Evolutionary conservation across 495 filamentous ascomycete species (phyloP), one percentile per base, ranked within the genome.

Genomic region (Lophium mytilinum): DNA sequence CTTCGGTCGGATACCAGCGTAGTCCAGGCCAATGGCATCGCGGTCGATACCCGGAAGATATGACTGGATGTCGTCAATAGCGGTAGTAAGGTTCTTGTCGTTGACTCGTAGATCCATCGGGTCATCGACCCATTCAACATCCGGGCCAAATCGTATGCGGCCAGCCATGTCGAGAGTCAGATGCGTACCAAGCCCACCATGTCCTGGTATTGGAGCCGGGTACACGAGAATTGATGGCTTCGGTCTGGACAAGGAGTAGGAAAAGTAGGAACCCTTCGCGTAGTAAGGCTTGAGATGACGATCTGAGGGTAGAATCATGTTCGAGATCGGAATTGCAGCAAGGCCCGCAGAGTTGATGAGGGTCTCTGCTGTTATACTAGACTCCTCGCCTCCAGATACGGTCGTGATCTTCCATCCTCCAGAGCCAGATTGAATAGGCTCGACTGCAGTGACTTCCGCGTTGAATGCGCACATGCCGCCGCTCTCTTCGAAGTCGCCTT

Each of bases 221-320:
- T 98, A 98, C 18, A 98, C 72, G 3, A 97, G 80, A 0, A 86
- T 92, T 8, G 68, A 73, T 1, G 94, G 85, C 12, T 73, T 76
- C 5, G 89, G 91, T 0, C 60, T 63, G 3, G 84, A 79, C 0
- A 81, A 72, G 2, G 77, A 69, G 73, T 96, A 96, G 35, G 87
- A 89, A 74, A 92, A 96, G 74, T 98, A 98, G 10, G 89, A 90
- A 0, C 93, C 93, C 73, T 97, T 98, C 30, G 92, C 93, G 72
- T 87, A 98, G 71, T 80, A 86, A 3, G 88, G 79, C 11, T 70
- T 79, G 14, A 74, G 69, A 50, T 83, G 82, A 0, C 80, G 72
- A 4, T 71, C 73, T 0, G 64, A 30, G 0, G 88, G 87, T 0
- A 92, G 78, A 30, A 98, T 79, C 76, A 89, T 82, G 71, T 98